Percentiles rank a stretch among this genome's conserved stretches.
phyloP scores from a whole-genome alignment of 306 rosid species.

The Rosa multiflora region DNA sequence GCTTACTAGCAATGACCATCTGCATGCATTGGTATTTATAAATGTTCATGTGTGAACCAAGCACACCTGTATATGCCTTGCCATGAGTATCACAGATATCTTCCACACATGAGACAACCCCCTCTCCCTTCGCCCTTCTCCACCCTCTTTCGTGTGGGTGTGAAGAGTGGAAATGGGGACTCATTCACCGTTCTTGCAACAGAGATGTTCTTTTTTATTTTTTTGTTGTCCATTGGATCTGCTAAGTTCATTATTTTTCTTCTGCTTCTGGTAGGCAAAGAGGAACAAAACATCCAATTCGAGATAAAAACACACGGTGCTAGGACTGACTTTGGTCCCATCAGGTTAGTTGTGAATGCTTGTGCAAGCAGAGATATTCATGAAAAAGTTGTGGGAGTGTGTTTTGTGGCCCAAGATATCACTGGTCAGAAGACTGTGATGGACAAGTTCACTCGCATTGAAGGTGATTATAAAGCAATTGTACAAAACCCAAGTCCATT shows the following conservation, averaged over 20 bases:
- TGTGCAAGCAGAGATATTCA: slow-evolving; percentile 88
- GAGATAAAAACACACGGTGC: slow-evolving; percentile 81
- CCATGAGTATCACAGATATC: slow-evolving; percentile 12
- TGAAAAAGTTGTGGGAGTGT: slow-evolving; percentile 84
- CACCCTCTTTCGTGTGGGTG: too few species aligned
- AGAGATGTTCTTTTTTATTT: neutral
- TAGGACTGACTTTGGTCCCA: slow-evolving; percentile 62
- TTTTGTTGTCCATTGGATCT: slow-evolving; percentile 9
- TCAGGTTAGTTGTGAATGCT: slow-evolving; percentile 86
- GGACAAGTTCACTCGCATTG: slow-evolving; percentile 95
- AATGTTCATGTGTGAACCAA: neutral
- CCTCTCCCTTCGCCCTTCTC: too few species aligned
- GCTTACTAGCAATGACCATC: slow-evolving; percentile 11
- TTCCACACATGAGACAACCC: neutral
- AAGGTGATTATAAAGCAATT: slow-evolving; percentile 97
- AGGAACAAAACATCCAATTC: slow-evolving; percentile 85
- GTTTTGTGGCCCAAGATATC: slow-evolving; percentile 96
- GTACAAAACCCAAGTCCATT: slow-evolving; percentile 85
- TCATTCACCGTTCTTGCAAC: neutral
- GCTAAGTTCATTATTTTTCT: slow-evolving; percentile 18
- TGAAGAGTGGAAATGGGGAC: neutral
- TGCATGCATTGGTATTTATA: neutral
- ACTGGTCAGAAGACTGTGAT: slow-evolving; percentile 88
- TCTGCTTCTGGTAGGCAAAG: slow-evolving; percentile 60
- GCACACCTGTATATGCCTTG: neutral